A percentile compares a stretch with the other conserved stretches of the same genome.
Evolutionary conservation across 129 eudicot species (phyloP).

Genomic region (Calendula officinalis): DNA sequence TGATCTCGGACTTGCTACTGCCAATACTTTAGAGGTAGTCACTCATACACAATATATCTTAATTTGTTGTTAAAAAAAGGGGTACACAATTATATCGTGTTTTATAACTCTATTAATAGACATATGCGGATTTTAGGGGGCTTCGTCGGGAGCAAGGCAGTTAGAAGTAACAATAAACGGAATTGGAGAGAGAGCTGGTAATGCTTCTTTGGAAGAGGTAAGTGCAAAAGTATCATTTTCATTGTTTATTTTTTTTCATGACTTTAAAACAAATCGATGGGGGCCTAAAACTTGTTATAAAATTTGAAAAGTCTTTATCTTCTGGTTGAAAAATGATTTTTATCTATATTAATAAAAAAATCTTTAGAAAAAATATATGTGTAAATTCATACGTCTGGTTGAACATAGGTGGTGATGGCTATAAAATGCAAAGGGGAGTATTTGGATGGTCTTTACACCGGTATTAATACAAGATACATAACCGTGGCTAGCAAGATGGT

Average conservation of each 20-base stretch:
- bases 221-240: conserved; percentile 13
- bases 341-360: too few species aligned
- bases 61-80: background rate
- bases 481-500: conserved; percentile 92
- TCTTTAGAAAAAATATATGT: too few species aligned
- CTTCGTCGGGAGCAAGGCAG: conserved; percentile 87
- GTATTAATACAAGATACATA: conserved; percentile 73
- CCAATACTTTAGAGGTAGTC: conserved; percentile 88
- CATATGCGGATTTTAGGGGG: conserved; percentile 53
- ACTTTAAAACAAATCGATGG: too few species aligned
- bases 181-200: conserved; percentile 98
- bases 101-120: background rate
- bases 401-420: conserved; percentile 83
- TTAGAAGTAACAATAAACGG: conserved; percentile 94
- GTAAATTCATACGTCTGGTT: conserved; percentile 1
- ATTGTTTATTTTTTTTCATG: background rate
- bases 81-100: background rate
- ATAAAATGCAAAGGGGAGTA: conserved; percentile 74
- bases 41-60: background rate
- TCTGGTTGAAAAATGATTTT: too few species aligned
- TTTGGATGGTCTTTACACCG: conserved; percentile 76
- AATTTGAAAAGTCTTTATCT: too few species aligned
- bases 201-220: conserved; percentile 97
- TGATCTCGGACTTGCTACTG: conserved; percentile 95
- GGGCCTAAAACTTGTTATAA: too few species aligned